These are phyloP conservation scores for Leishmania major DNA, from an alignment of 208 protist species.

Conservation along the genomic window DNA sequence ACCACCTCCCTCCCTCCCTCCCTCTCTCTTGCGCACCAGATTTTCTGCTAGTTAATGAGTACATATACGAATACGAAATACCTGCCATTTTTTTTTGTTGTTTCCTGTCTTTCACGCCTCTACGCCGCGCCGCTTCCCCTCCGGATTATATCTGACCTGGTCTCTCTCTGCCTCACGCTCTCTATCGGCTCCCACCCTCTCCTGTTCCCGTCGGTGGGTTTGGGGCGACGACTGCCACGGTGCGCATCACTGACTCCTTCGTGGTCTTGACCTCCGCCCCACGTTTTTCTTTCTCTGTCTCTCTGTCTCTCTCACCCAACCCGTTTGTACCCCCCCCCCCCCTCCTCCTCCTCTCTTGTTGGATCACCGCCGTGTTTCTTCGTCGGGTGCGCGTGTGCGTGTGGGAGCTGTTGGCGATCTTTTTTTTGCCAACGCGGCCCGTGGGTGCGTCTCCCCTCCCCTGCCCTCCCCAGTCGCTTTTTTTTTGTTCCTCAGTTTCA, in stretches of 20 bases:
- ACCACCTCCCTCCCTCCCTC: neutral
- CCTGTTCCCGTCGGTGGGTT: neutral
- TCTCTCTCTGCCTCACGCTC: neutral
- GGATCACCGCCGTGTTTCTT: neutral
- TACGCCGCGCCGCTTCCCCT: neutral
- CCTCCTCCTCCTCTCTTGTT: neutral
- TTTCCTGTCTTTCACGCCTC: neutral
- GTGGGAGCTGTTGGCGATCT: no score
- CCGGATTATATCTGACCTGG: neutral
- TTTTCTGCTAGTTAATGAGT: neutral
- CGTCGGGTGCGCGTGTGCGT: neutral
- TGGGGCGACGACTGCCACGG: neutral
- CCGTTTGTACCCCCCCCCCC: neutral
- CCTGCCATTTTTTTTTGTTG: neutral
- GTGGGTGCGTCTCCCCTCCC: neutral
- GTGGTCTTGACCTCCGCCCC: neutral
- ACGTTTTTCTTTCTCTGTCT: neutral
- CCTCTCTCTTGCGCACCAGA: neutral
- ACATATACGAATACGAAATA: no score
- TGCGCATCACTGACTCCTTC: neutral
- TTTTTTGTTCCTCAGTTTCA: neutral
- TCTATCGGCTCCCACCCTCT: neutral
- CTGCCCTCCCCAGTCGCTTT: neutral
- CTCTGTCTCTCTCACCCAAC: neutral
- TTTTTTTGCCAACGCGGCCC: no score